Base-by-base conservation (phyloP, 441 rosid species). In the Theobroma grandiflorum region DNA sequence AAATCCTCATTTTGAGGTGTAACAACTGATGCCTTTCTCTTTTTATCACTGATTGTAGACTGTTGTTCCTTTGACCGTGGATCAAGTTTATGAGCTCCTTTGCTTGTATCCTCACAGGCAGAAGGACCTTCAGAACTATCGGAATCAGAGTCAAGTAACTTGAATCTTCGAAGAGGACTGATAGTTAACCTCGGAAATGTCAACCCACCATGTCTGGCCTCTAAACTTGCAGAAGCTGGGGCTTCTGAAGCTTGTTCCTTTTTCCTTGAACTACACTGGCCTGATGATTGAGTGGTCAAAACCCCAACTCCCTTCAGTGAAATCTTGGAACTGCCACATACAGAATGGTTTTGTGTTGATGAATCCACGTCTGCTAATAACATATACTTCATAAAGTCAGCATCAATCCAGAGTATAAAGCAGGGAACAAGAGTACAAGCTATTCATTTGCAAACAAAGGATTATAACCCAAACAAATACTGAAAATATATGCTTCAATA, bases 81-180 rank as follows among this genome's bases (percentile, higher is more conserved):
- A 80, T 83, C 81, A 22, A 50, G 70, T 68, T 45, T 80, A 47
- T 37, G 75, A 80, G 87, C 79, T 72, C 68, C 87, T 83, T 84
- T 67, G 67, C 78, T 61, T 26, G 68, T 81, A 79, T 77, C 82
- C 61, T 79, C 75, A 49, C 78, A 47, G 15, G 50, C 65, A 35
- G 87, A 82, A 80, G 92, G 86, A 77, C 87, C 90, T 57, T 92
- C 97, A 33, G 93, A 89, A 83, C 87, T 89, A 61, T 92, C 97
- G 26, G 93, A 89, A 84, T 92, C 94, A 26, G 93, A 89, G 86
- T 96, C 97, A 73, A 93, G 84, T 68, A 93, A 85, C 86, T 89
- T 96, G 83, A 96, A 94, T 87, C 84, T 96, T 83, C 98, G 87
- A 73, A 93, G 93, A 82, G 99, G 98, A 82, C 98, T 94, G 73